Percentiles rank a stretch among this genome's conserved stretches.
These are phyloP conservation scores for Geranomyces variabilis DNA, from an alignment of 192 early-diverging fungal species.

Conservation along the genomic window DNA sequence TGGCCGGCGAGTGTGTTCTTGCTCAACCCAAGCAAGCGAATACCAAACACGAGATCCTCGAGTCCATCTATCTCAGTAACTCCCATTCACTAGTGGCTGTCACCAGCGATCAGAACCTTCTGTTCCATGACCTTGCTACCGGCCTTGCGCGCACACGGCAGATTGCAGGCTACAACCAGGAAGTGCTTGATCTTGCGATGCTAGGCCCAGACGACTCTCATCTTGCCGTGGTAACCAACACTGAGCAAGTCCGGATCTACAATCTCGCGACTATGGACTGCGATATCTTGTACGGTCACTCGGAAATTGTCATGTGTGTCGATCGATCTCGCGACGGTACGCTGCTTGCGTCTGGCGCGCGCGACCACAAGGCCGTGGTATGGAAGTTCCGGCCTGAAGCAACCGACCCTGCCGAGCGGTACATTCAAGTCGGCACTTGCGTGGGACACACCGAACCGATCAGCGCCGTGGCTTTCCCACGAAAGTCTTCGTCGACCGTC, in stretches of 20 bases:
- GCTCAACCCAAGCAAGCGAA: slow-evolving; percentile 71
- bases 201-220: slow-evolving; percentile 73
- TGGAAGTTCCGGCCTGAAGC: slow-evolving; percentile 76
- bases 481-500: slow-evolving; percentile 68
- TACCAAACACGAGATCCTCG: slow-evolving; percentile 76
- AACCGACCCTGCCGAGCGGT: slow-evolving; percentile 38
- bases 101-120: slow-evolving; percentile 90
- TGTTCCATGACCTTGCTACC: slow-evolving; percentile 68
- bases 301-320: slow-evolving; percentile 84
- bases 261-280: slow-evolving; percentile 77
- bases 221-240: slow-evolving; percentile 91
- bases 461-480: slow-evolving; percentile 81
- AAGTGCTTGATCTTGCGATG: slow-evolving; percentile 85
- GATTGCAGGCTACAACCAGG: slow-evolving; percentile 95
- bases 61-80: slow-evolving; percentile 60
- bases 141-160: slow-evolving; percentile 63
- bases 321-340: slow-evolving; percentile 69
- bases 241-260: slow-evolving; percentile 84
- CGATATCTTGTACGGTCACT: slow-evolving; percentile 87
- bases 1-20: slow-evolving; percentile 69
- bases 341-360: slow-evolving; percentile 83
- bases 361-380: slow-evolving; percentile 84
- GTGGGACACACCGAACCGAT: slow-evolving; percentile 93
- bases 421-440: slow-evolving; percentile 70
- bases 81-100: slow-evolving; percentile 68